Evolutionary conservation across 2,329 filamentous ascomycete genomes (phyloP).

Genomic region (Leptodontidium sp.): DNA sequence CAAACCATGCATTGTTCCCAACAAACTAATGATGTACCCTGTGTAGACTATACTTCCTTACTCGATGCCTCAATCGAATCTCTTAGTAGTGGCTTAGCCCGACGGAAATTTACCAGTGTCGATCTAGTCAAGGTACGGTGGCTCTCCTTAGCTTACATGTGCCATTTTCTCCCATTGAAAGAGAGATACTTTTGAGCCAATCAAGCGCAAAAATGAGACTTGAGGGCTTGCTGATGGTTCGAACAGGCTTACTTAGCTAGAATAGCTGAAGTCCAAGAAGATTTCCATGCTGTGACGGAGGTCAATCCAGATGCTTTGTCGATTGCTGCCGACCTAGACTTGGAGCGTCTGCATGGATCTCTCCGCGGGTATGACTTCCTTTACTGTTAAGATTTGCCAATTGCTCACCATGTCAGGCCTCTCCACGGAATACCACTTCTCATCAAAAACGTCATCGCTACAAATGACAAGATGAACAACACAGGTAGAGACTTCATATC

Average conservation of each 20-base stretch:
- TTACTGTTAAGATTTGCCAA: no score
- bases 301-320: conserved; percentile 46
- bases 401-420: conserved; percentile 36
- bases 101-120: conserved; percentile 62
- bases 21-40: no score
- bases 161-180: no score
- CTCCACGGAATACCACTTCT: conserved; percentile 67
- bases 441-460: conserved; percentile 69
- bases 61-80: conserved; percentile 61
- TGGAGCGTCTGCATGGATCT: conserved; percentile 39
- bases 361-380: conserved; percentile 27
- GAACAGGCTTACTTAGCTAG: conserved; percentile 39
- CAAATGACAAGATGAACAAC: conserved; percentile 63
- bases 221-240: no score
- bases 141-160: no score
- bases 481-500: conserved; percentile 25
- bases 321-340: conserved; percentile 44
- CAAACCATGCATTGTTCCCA: no score
- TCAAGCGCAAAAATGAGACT: no score
- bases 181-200: no score
- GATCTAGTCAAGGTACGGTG: conserved; percentile 62
- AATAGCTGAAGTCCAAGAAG: conserved; percentile 40
- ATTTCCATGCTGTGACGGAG: conserved; percentile 42
- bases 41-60: conserved; percentile 48
- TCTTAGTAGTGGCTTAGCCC: conserved; percentile 56